Percentiles rank a stretch among this genome's conserved stretches.
phyloP scores from a whole-genome alignment of 768 basidiomycete genomes.

The Lentinula raphanica region DNA sequence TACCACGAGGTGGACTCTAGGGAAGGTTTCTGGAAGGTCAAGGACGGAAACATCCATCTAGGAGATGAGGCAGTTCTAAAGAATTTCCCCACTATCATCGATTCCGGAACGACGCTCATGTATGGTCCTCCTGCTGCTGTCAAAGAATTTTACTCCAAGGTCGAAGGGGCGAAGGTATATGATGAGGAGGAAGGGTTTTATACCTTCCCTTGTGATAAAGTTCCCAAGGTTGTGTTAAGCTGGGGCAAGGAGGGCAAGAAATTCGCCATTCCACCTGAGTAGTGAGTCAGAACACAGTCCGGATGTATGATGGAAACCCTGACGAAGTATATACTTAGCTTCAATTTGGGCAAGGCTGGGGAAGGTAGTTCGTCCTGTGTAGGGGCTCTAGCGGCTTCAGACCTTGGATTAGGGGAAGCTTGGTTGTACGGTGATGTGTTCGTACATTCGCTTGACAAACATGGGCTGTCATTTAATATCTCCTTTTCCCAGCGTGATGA shows the following conservation, averaged over 20 bases:
- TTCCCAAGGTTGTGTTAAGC: constrained; percentile 25
- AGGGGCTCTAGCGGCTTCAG: not conserved
- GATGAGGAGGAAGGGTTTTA: constrained; percentile 15
- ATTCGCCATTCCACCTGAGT: constrained; percentile 38
- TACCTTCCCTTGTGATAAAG: constrained; percentile 27
- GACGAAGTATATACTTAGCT: no score
- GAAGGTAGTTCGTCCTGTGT: not conserved
- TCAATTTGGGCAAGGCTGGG: not conserved
- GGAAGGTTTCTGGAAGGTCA: constrained; percentile 22
- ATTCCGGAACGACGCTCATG: constrained; percentile 33
- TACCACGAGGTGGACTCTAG: constrained; percentile 21
- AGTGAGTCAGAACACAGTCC: no score
- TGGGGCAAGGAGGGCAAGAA: constrained; percentile 30
- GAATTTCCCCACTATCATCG: constrained; percentile 24
- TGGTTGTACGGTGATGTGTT: constrained; percentile 2
- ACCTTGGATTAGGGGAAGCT: not conserved
- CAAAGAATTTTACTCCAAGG: constrained; percentile 18
- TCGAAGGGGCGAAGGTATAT: constrained; percentile 19
- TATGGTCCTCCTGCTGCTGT: constrained; percentile 23
- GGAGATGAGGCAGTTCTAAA: constrained; percentile 7
- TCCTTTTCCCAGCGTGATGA: not conserved
- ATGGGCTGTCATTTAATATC: not conserved
- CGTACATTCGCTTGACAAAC: not conserved
- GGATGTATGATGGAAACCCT: no score
- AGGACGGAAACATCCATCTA: constrained; percentile 12